Percentiles rank a stretch among this genome's conserved stretches.
Evolutionary conservation across 2,329 filamentous ascomycete species (phyloP).

Genomic region (Gaeumannomyces tritici): DNA sequence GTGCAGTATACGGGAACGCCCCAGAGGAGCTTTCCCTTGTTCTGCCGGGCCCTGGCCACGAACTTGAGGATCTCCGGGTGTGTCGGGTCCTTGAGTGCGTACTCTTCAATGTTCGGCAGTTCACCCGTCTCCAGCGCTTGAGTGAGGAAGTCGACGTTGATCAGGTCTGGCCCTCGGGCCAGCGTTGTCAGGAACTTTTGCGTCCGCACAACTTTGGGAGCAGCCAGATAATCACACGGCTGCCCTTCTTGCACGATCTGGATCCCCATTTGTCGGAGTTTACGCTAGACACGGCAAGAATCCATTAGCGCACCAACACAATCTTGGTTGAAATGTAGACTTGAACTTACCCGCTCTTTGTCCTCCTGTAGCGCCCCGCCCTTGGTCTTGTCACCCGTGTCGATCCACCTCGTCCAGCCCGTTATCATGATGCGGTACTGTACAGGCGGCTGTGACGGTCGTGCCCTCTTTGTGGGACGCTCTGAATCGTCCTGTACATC

Average conservation of each 20-base stretch:
- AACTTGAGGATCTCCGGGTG: constrained; percentile 57
- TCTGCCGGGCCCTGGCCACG: constrained; percentile 60
- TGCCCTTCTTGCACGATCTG: constrained; percentile 66
- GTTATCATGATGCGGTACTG: constrained; percentile 73
- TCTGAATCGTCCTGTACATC: constrained; percentile 26
- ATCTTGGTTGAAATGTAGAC: not conserved
- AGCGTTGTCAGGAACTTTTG: constrained; percentile 88
- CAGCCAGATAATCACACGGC: constrained; percentile 76
- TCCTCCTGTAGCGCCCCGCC: constrained; percentile 43
- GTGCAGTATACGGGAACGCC: constrained; percentile 80
- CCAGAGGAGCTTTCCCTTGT: constrained; percentile 66
- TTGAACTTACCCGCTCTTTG: constrained; percentile 59
- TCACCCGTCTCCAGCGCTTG: constrained; percentile 61
- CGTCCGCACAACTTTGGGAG: constrained; percentile 78
- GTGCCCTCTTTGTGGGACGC: constrained; percentile 26
- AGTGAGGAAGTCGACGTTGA: constrained; percentile 72
- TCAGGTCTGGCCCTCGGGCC: constrained; percentile 67
- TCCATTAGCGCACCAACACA: not conserved
- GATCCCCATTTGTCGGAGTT: constrained; percentile 76
- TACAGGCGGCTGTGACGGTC: constrained; percentile 48
- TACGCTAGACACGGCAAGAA: constrained; percentile 43
- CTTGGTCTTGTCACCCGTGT: constrained; percentile 48
- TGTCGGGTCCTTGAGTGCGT: constrained; percentile 53
- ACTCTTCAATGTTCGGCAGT: constrained; percentile 54
- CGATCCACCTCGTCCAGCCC: constrained; percentile 74